A percentile compares a stretch with the other conserved stretches of the same genome.
These are phyloP conservation scores for Anthostomella pinea DNA, from an alignment of 2,329 filamentous ascomycete species.

Conservation along the genomic window DNA sequence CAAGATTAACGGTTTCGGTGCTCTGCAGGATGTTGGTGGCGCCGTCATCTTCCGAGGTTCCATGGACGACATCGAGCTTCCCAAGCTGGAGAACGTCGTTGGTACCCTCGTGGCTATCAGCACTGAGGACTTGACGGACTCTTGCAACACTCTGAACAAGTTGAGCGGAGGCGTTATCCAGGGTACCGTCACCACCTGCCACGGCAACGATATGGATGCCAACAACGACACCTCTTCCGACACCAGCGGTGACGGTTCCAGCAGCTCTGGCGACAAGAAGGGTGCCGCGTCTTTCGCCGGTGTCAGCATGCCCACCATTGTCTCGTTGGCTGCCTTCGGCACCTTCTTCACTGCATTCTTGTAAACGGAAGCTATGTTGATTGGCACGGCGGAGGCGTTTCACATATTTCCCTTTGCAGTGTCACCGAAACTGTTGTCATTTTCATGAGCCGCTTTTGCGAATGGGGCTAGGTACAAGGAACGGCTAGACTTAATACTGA, in stretches of 20 bases:
- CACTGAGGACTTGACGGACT: conserved; percentile 57
- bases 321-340: conserved; percentile 47
- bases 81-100: conserved; percentile 62
- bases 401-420: conserved; percentile 25
- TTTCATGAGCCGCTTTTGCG: conserved; percentile 24
- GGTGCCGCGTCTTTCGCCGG: conserved; percentile 44
- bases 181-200: conserved; percentile 48
- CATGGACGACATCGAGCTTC: conserved; percentile 71
- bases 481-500: conserved; percentile 45
- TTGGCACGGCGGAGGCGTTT: conserved; percentile 20
- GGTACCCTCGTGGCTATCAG: conserved; percentile 70
- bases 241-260: conserved; percentile 25
- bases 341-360: conserved; percentile 48
- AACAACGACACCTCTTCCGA: conserved; percentile 45
- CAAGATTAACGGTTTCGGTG: conserved; percentile 63
- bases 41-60: conserved; percentile 82
- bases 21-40: conserved; percentile 68
- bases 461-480: conserved; percentile 38
- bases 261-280: conserved; percentile 29
- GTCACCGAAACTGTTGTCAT: conserved; percentile 31
- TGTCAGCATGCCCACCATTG: conserved; percentile 45
- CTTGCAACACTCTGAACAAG: conserved; percentile 53
- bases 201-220: conserved; percentile 49
- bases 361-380: conserved; percentile 35
- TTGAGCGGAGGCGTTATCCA: conserved; percentile 43